phyloP scores from a whole-genome alignment of 768 basidiomycete genomes.

The Kwoniella dendrophila region DNA sequence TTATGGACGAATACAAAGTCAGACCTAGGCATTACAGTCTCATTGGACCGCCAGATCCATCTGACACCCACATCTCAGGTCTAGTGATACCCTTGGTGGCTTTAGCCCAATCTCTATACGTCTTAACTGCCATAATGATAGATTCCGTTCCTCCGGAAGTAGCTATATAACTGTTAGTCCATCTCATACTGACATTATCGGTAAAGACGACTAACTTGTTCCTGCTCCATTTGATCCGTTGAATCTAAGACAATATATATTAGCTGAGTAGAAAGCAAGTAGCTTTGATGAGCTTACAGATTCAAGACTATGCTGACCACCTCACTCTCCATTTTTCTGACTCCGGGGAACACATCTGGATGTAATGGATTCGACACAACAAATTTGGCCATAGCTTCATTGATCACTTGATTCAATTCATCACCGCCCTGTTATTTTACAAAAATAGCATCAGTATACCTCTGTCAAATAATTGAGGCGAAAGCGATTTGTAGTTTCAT shows the following conservation, averaged over 20 bases:
- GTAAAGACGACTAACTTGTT: conserved; percentile 59
- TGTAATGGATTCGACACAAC: conserved; percentile 87
- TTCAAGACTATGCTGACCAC: conserved; percentile 83
- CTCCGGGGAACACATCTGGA: conserved; percentile 81
- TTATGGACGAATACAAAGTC: not conserved
- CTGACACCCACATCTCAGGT: conserved; percentile 84
- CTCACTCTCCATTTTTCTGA: conserved; percentile 97
- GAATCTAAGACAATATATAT: conserved; percentile 60
- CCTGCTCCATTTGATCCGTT: conserved; percentile 84
- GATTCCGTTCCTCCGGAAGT: conserved; percentile 96
- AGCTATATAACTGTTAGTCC: conserved; percentile 54
- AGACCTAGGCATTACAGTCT: not conserved
- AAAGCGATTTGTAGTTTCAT: not conserved
- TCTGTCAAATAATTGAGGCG: no score
- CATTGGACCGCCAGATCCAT: no score
- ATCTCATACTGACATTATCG: not conserved
- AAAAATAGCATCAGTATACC: not conserved
- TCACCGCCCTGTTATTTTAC: conserved; percentile 64
- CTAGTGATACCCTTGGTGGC: conserved; percentile 81
- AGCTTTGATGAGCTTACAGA: conserved; percentile 60
- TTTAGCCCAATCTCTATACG: conserved; percentile 88
- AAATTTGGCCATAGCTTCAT: conserved; percentile 77
- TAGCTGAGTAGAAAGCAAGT: not conserved
- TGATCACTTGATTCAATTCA: conserved; percentile 75
- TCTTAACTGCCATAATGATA: conserved; percentile 93